Evolutionary conservation across 148 eudicot genomes (phyloP).

Genomic region (Agrostemma githago): DNA sequence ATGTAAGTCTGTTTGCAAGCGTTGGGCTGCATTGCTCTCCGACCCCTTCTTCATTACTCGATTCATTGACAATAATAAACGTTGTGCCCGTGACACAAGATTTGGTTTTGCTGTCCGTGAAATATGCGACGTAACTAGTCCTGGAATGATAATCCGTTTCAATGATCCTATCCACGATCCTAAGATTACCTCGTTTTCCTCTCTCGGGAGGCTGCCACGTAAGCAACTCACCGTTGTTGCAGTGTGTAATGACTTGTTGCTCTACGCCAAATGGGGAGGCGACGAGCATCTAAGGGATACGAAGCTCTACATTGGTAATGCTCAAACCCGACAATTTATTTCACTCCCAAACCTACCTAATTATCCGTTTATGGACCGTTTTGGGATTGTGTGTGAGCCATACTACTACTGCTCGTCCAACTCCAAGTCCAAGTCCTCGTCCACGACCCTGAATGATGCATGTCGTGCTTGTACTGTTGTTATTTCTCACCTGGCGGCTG

Average conservation of each 20-base stretch:
- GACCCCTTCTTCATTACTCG: not conserved
- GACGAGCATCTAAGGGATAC: no score
- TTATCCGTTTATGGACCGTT: not conserved
- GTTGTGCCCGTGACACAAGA: not conserved
- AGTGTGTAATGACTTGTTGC: constrained; percentile 1
- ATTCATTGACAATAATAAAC: not conserved
- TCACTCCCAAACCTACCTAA: not conserved
- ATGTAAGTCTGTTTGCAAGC: constrained; percentile 2
- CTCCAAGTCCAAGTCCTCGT: no score
- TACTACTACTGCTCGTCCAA: not conserved
- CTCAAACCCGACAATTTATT: not conserved
- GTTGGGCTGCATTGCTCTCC: constrained; percentile 7
- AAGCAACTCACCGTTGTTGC: not conserved
- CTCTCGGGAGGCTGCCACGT: not conserved
- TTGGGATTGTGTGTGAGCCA: not conserved
- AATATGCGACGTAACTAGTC: no score
- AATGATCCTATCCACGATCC: no score
- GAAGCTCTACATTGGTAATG: constrained; percentile 5
- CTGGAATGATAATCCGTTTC: not conserved
- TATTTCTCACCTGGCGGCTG: not conserved
- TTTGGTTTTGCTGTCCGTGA: constrained; percentile 1
- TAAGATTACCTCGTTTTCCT: not conserved
- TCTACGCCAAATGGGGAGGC: not conserved
- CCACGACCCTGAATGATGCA: not conserved
- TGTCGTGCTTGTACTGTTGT: not conserved